These are phyloP conservation scores for Prunus campanulata DNA, from an alignment of 306 rosid genomes.

Conservation along the genomic window DNA sequence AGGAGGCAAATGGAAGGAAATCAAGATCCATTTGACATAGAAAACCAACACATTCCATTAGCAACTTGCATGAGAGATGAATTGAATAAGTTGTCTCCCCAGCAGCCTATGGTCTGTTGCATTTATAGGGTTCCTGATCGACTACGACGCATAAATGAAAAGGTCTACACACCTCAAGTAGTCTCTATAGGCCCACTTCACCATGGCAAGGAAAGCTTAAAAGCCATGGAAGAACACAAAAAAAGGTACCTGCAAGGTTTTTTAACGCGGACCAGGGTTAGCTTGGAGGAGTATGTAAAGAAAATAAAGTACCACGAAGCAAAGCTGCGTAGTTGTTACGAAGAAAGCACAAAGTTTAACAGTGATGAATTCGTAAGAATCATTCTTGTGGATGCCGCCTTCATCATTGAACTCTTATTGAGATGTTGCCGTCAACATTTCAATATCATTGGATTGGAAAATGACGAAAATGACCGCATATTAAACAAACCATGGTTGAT, in stretches of 20 bases:
- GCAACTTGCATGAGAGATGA: not conserved
- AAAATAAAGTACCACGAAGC: slow-evolving; percentile 6
- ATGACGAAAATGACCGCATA: not conserved
- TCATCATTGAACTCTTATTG: slow-evolving; percentile 19
- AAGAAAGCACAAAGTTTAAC: not conserved
- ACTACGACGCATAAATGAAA: slow-evolving; percentile 1
- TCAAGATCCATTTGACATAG: slow-evolving; percentile 3
- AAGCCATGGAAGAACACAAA: slow-evolving; percentile 20
- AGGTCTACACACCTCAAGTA: slow-evolving; percentile 13
- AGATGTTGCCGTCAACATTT: not conserved
- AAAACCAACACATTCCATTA: not conserved
- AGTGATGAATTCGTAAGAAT: slow-evolving; percentile 23
- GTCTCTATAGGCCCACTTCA: slow-evolving; percentile 28
- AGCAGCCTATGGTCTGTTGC: not conserved
- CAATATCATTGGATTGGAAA: not conserved
- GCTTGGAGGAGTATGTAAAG: not conserved
- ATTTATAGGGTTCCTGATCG: slow-evolving; percentile 19
- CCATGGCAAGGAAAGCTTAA: not conserved
- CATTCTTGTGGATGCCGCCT: slow-evolving; percentile 25
- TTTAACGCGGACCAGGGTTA: not conserved
- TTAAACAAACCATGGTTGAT: not conserved
- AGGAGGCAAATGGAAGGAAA: slow-evolving; percentile 4
- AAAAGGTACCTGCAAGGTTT: slow-evolving; percentile 14
- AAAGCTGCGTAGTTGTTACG: slow-evolving; percentile 3
- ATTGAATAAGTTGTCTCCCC: not conserved